A percentile compares a stretch with the other conserved stretches of the same genome.
Evolutionary conservation across 2,329 filamentous ascomycete species (phyloP).

Genomic region (Ceratocystis diversiconidia): DNA sequence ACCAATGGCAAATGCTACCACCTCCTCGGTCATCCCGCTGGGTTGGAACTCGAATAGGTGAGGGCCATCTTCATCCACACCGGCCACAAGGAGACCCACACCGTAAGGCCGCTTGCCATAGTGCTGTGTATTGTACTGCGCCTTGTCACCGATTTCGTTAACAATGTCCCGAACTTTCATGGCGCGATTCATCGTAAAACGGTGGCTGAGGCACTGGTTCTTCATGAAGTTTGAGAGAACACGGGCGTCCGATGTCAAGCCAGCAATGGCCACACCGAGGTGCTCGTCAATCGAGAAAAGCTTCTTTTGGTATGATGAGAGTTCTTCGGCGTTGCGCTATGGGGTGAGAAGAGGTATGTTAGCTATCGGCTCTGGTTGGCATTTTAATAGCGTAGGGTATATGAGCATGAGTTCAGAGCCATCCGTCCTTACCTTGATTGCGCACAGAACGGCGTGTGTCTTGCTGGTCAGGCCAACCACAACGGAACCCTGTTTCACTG

Average conservation of each 20-base stretch:
- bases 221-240: constrained; percentile 99
- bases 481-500: constrained; percentile 96
- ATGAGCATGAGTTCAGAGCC: too few species aligned
- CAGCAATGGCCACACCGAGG: constrained; percentile 87
- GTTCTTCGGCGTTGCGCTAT: constrained; percentile 95
- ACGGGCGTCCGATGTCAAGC: constrained; percentile 91
- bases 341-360: neutral
- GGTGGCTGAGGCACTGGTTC: constrained; percentile 90
- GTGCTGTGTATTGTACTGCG: constrained; percentile 94
- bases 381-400: neutral
- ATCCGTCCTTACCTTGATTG: constrained; percentile 61
- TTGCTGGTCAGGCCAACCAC: constrained; percentile 96
- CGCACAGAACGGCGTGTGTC: constrained; percentile 89
- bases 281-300: constrained; percentile 94
- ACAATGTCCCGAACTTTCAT: constrained; percentile 85
- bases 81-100: constrained; percentile 74
- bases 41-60: constrained; percentile 99
- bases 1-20: constrained; percentile 90
- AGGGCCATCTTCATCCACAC: constrained; percentile 83
- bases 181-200: constrained; percentile 87
- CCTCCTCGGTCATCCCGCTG: constrained; percentile 89
- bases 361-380: neutral
- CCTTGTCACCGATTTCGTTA: constrained; percentile 84
- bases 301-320: constrained; percentile 99
- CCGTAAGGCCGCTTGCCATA: constrained; percentile 87